Evolutionary conservation across 495 filamentous ascomycete genomes (phyloP).

Genomic region (Penicillium steckii): DNA sequence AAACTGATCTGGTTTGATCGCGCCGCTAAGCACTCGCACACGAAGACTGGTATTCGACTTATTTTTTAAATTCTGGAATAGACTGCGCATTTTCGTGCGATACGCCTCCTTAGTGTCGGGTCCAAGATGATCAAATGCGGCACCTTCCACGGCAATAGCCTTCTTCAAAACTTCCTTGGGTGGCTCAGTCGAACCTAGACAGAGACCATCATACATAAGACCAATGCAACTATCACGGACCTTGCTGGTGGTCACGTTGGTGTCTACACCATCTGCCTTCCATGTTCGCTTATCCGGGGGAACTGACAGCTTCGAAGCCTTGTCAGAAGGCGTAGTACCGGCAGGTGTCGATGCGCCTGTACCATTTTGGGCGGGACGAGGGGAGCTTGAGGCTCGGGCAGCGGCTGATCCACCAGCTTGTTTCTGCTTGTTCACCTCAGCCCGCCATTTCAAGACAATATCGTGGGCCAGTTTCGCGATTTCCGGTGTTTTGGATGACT

Average conservation of each 20-base stretch:
- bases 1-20: slow-evolving; percentile 68
- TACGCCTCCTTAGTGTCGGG: slow-evolving; percentile 72
- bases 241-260: slow-evolving; percentile 63
- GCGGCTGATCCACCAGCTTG: slow-evolving; percentile 49
- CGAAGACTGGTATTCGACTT: slow-evolving; percentile 79
- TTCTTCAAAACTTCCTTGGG: slow-evolving; percentile 61
- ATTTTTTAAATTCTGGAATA: slow-evolving; percentile 92
- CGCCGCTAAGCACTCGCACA: slow-evolving; percentile 67
- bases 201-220: slow-evolving; percentile 79
- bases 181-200: slow-evolving; percentile 40
- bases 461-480: slow-evolving; percentile 71
- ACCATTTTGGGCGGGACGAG: slow-evolving; percentile 41
- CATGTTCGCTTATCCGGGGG: slow-evolving; percentile 74
- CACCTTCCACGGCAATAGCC: slow-evolving; percentile 69
- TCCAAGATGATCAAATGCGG: slow-evolving; percentile 62
- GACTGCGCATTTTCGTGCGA: slow-evolving; percentile 79
- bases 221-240: slow-evolving; percentile 79
- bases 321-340: slow-evolving; percentile 44
- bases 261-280: slow-evolving; percentile 75
- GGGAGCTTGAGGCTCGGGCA: slow-evolving; percentile 41
- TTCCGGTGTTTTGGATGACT: slow-evolving; percentile 70
- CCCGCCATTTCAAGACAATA: slow-evolving; percentile 86
- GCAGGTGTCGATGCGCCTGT: slow-evolving; percentile 33
- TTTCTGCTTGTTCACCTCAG: slow-evolving; percentile 72
- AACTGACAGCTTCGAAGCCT: slow-evolving; percentile 61